Evolutionary conservation across 2,329 filamentous ascomycete genomes (phyloP), one percentile per base, ranked within the genome.

Genomic region (Aspergillus floridensis): DNA sequence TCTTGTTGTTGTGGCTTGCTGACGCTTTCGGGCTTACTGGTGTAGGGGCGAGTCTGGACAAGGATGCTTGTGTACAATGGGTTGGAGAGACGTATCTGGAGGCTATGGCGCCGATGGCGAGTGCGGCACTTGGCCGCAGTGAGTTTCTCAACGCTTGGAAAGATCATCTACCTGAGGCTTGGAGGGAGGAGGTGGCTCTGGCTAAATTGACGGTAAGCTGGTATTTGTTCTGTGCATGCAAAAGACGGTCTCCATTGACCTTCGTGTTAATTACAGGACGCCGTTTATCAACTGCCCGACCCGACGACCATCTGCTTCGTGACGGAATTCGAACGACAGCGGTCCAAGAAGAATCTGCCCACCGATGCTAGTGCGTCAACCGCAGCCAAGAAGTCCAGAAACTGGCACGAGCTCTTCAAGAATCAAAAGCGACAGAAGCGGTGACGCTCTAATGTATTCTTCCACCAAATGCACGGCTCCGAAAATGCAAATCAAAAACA

Each of bases 371-470:
- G 64, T 29, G 63, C 66, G 29, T 67, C 65, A 3, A 62, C 68
- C 10, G 62, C 68, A 51, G 70, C 66, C 21, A 77, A 76, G 59
- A 72, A 70, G 56, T 67, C 72, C 38, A 69, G 76, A 55, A 79
- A 78, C 47, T 79, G 77, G 77, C 77, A 79, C 62, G 77, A 79
- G 63, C 67, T 76, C 54, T 77, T 79, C 63, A 76, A 75, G 62
- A 70, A 65, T 54, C 66, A 72, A 57, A 74, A 71, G 58, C 66
- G 68, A 58, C 65, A 67, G 57, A 67, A 66, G 60, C 68, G 65
- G 62, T 74, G 66, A 70, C 53, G 64, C 61, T 63, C 56, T 63
- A 61, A 16, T 44, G 16, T 44, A 54, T 53, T 55, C 57, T 57
- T 35, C 32, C 32, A 35, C 14, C 14, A 16, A 16, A 44, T 44